Conservation (phyloP, 2,329 filamentous ascomycete genomes). For the Cryphonectria carpinicola region DNA sequence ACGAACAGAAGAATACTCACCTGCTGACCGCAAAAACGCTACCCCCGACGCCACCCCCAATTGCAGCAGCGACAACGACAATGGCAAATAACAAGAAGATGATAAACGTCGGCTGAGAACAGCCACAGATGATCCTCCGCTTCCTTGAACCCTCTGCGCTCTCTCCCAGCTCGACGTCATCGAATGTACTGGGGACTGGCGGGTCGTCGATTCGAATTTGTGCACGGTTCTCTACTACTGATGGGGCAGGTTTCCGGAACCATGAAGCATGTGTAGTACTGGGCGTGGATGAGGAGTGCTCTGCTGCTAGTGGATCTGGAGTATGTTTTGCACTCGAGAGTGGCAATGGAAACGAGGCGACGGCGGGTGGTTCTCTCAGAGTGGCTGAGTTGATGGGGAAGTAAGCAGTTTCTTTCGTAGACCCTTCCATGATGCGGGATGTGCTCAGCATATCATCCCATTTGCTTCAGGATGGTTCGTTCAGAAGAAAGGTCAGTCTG, state of each 20-base stretch:
- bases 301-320: background rate
- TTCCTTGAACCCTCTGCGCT: background rate
- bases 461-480: background rate
- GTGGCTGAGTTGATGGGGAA: background rate
- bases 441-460: background rate
- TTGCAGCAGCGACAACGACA: constrained; percentile 19
- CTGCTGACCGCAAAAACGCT: constrained; percentile 13
- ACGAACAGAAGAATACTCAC: background rate
- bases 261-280: constrained; percentile 5
- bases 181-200: background rate
- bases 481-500: background rate
- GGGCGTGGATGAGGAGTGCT: background rate
- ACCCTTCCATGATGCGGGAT: background rate
- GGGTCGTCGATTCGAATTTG: background rate
- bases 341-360: background rate
- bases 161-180: constrained; percentile 12
- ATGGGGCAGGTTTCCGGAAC: constrained; percentile 11
- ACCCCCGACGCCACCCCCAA: constrained; percentile 21
- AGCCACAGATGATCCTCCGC: constrained; percentile 18
- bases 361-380: background rate
- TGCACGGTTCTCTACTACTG: background rate
- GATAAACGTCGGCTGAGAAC: constrained; percentile 20
- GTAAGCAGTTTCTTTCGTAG: constrained; percentile 6
- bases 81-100: constrained; percentile 20
- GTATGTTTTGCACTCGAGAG: background rate